A percentile compares a stretch with the other conserved stretches of the same genome.
Conservation (phyloP, 2,329 filamentous ascomycete species). For the Triangularia setosa region DNA sequence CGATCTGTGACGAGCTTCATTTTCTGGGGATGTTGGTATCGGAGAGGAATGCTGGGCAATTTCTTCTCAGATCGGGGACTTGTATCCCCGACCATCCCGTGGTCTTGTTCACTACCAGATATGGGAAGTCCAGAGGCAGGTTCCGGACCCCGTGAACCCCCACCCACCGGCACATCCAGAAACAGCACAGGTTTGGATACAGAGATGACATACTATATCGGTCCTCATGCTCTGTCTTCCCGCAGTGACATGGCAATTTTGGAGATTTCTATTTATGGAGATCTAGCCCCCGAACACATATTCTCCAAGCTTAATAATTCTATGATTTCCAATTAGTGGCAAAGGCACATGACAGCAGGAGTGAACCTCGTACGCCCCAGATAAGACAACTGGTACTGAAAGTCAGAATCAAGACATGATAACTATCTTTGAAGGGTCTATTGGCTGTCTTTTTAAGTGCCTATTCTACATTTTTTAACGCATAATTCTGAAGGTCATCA, state of each 20-base stretch:
- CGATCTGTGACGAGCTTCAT: neutral
- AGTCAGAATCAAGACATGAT: too few species aligned
- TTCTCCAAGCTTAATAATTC: neutral
- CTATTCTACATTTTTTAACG: too few species aligned
- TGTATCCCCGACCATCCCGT: neutral
- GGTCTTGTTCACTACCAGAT: neutral
- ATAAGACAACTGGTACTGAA: too few species aligned
- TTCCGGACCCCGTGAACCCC: too few species aligned
- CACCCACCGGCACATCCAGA: neutral
- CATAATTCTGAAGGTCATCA: too few species aligned
- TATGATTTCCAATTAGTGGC: neutral
- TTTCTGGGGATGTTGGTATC: neutral
- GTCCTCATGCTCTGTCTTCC: neutral
- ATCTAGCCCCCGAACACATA: neutral
- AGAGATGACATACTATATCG: neutral
- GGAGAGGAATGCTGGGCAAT: neutral
- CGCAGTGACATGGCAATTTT: neutral
- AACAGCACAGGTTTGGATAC: neutral
- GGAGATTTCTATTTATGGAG: neutral
- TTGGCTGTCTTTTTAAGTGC: too few species aligned
- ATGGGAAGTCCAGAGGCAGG: too few species aligned
- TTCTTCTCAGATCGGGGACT: neutral
- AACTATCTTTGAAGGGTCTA: too few species aligned
- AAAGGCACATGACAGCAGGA: neutral
- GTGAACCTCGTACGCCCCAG: too few species aligned